Percentiles rank a stretch among this genome's conserved stretches.
phyloP scores from a whole-genome alignment of 2,329 filamentous ascomycete species.

The Penicillium freii region DNA sequence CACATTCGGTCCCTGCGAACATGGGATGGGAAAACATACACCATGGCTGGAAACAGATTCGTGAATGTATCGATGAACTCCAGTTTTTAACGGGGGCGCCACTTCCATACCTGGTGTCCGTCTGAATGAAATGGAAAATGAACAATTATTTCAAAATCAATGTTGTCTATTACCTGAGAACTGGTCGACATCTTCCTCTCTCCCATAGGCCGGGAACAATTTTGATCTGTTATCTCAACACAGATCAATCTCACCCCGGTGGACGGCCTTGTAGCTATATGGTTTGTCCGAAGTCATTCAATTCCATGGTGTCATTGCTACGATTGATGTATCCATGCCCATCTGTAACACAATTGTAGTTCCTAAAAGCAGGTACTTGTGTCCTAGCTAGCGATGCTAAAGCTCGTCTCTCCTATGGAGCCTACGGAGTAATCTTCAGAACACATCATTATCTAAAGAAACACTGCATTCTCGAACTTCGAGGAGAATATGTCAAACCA shows the following conservation, averaged over 20 bases:
- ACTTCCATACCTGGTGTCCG: constrained; percentile 36
- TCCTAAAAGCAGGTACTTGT: background rate
- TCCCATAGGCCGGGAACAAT: background rate
- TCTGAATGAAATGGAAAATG: constrained; percentile 45
- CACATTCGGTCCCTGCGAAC: constrained; percentile 38
- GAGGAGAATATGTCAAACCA: background rate
- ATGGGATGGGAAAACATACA: constrained; percentile 37
- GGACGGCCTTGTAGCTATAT: constrained; percentile 5
- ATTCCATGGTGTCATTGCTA: background rate
- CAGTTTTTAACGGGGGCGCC: constrained; percentile 38
- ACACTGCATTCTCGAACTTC: background rate
- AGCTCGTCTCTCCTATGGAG: background rate
- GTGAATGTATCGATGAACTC: constrained; percentile 44
- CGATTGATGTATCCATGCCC: background rate
- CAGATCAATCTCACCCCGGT: background rate
- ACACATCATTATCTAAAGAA: background rate
- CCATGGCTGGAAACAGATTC: constrained; percentile 43
- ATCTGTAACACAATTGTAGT: background rate
- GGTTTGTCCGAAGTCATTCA: background rate
- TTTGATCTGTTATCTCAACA: background rate
- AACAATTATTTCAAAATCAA: constrained; percentile 32
- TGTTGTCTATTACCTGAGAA: constrained; percentile 9
- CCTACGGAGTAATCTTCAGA: too few relatives aligned
- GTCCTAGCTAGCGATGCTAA: background rate
- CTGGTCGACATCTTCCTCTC: background rate